Base-by-base conservation (phyloP, 768 basidiomycete species). In the Rhodotorula taiwanensis region DNA sequence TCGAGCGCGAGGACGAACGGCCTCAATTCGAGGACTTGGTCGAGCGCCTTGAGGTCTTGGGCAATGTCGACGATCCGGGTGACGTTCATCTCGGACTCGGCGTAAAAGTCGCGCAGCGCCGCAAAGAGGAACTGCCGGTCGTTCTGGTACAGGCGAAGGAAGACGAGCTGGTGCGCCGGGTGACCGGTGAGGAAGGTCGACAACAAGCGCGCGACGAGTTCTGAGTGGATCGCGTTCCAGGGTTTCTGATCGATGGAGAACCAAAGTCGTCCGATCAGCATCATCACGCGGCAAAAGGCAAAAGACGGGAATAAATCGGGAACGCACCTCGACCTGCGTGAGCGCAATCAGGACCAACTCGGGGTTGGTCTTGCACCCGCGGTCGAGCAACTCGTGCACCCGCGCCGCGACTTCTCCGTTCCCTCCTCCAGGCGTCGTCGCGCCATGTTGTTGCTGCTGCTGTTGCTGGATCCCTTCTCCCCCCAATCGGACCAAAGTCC, bases 131-230 rank as follows among this genome's bases (percentile, higher is more conserved):
- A 89, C 0, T 84, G 79, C 0, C 88, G 88, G 72, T 91, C 84
- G 47, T 89, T 86, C 72, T 93, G 89, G 87, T 89, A 93, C 58
- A 99, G 84, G 52, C 91, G 83, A 84, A 94, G 91, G 79, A 98
- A 97, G 60, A 97, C 92, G 15, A 99, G 83, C 70, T 95, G 90
- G 72, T 95, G 91, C 70, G 92, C 92, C 14, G 92, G 91, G 72
- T 93, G 88, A 21, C 90, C 89, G 25, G 85, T 86, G 45, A 97
- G 80, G 78, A 97, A 97, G 84, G 90, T 88, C 42, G 84, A 81
- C 53, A 98, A 80, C 20, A 97, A 79, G 69, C 87, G 86, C 61
- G 86, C 83, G 4, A 89, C 84, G 75, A 97, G 89, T 69, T 90
- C 89, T n/a, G 83, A 76, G 27, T 92, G 86, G 52, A 89, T 85